Conservation (phyloP, 2,329 filamentous ascomycete species). For the Diaporthe ilicicola region DNA sequence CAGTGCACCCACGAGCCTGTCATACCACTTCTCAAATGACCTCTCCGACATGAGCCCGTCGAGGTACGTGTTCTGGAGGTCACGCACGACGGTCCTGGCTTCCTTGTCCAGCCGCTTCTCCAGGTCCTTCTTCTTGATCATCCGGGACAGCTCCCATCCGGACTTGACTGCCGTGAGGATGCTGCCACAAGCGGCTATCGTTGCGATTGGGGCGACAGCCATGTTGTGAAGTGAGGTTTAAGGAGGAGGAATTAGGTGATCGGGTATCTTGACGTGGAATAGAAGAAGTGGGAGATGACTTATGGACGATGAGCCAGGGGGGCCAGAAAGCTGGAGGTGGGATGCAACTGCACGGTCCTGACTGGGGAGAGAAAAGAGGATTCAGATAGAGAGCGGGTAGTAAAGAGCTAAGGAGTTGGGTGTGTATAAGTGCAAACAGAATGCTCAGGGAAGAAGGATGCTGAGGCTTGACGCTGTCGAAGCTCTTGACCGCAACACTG, state of each 20-base stretch:
- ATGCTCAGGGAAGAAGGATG: not conserved
- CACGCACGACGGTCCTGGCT: slow-evolving; percentile 29
- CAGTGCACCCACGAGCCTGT: slow-evolving; percentile 40
- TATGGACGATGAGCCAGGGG: not conserved
- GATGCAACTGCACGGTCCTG: slow-evolving; percentile 5
- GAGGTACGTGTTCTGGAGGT: slow-evolving; percentile 30
- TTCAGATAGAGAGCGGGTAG: not conserved
- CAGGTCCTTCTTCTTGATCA: slow-evolving; percentile 40
- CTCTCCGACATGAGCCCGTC: slow-evolving; percentile 37
- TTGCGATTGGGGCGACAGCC: slow-evolving; percentile 38
- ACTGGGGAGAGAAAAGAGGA: not conserved
- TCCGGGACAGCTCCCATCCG: slow-evolving; percentile 41
- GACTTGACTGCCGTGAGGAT: slow-evolving; percentile 43
- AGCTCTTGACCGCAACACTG: not conserved
- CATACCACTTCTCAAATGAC: slow-evolving; percentile 41
- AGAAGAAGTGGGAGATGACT: not conserved
- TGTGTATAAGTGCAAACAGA: slow-evolving; percentile 27
- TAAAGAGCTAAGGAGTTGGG: slow-evolving; percentile 7
- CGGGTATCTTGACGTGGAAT: not conserved
- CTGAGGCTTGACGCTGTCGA: not conserved
- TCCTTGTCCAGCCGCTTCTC: slow-evolving; percentile 34
- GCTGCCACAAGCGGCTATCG: slow-evolving; percentile 41
- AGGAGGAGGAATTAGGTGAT: not conserved
- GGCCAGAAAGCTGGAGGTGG: not conserved
- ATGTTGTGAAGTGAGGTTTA: slow-evolving; percentile 32